Conservation (phyloP, 345 rosid genomes). For the Physaria fendleri region DNA sequence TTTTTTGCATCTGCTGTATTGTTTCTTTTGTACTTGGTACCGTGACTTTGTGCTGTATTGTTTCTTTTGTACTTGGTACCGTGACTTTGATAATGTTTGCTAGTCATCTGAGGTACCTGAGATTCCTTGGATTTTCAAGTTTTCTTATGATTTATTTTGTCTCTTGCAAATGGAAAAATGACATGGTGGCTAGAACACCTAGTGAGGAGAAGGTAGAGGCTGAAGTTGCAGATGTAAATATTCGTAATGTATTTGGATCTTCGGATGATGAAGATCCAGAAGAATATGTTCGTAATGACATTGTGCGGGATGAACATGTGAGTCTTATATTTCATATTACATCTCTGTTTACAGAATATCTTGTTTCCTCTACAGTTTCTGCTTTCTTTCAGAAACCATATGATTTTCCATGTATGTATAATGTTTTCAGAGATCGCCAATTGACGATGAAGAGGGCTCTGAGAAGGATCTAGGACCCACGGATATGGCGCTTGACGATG, state of each 20-base stretch:
- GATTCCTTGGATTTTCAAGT: neutral
- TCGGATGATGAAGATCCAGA: constrained; percentile 90
- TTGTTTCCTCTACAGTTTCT: constrained; percentile 5
- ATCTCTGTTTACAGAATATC: constrained; percentile 2
- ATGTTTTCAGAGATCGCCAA: constrained; percentile 51
- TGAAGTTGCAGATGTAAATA: constrained; percentile 59
- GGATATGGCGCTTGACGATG: constrained; percentile 46
- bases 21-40: no score
- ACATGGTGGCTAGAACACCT: constrained; percentile 45
- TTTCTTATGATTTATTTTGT: constrained; percentile 15
- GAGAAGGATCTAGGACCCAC: constrained; percentile 65
- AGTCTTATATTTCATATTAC: constrained; percentile 26
- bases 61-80: neutral
- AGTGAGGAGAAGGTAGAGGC: constrained; percentile 61
- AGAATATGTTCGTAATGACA: constrained; percentile 61
- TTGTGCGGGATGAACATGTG: constrained; percentile 63
- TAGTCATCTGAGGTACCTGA: constrained; percentile 9
- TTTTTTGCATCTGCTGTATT: no score
- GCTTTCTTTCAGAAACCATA: neutral
- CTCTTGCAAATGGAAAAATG: constrained; percentile 5
- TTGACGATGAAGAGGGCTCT: constrained; percentile 77
- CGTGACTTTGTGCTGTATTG: no score
- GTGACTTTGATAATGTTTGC: neutral
- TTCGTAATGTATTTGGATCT: constrained; percentile 97
- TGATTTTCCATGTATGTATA: neutral